These are phyloP conservation scores for Penicillium parvum DNA, from an alignment of 495 filamentous ascomycete species.

Conservation along the genomic window DNA sequence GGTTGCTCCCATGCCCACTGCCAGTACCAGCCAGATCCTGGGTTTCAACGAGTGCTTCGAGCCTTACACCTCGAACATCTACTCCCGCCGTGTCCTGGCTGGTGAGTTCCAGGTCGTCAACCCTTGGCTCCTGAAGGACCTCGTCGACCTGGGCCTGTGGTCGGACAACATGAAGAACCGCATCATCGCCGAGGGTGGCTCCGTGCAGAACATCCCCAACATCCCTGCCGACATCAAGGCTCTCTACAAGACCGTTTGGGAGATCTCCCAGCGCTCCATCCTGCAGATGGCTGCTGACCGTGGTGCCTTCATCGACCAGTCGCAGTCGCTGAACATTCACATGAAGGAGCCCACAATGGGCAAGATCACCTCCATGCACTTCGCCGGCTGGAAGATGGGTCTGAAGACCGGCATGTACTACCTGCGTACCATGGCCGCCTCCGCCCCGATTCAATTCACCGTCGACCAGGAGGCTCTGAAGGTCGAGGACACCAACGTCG, in stretches of 20 bases:
- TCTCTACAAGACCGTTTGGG: conserved; percentile 99
- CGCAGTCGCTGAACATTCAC: conserved; percentile 98
- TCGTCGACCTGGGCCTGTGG: conserved; percentile 97
- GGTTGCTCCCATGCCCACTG: conserved; percentile 96
- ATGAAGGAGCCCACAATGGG: conserved; percentile 99
- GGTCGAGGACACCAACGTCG: conserved; percentile 79
- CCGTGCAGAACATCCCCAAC: conserved; percentile 93
- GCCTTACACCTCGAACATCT: conserved; percentile 99
- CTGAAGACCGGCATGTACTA: conserved; percentile 99
- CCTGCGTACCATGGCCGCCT: conserved; percentile 94
- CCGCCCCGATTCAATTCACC: conserved; percentile 96
- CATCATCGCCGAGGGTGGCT: conserved; percentile 94
- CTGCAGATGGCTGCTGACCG: conserved; percentile 98
- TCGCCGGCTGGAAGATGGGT: conserved; percentile 97
- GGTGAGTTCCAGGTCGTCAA: conserved; percentile 99
- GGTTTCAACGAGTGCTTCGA: conserved; percentile 99
- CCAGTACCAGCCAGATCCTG: conserved; percentile 91
- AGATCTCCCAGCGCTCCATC: conserved; percentile 93
- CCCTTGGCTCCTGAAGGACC: conserved; percentile 96
- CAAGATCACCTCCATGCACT: conserved; percentile 99
- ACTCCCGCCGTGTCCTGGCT: conserved; percentile 94
- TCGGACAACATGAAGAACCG: conserved; percentile 99
- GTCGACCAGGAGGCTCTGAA: conserved; percentile 95
- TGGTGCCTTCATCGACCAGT: conserved; percentile 97
- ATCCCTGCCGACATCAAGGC: conserved; percentile 94